Evolutionary conservation across 164 flowering plant species (phyloP).

Genomic region (Paratinospora sagittata): DNA sequence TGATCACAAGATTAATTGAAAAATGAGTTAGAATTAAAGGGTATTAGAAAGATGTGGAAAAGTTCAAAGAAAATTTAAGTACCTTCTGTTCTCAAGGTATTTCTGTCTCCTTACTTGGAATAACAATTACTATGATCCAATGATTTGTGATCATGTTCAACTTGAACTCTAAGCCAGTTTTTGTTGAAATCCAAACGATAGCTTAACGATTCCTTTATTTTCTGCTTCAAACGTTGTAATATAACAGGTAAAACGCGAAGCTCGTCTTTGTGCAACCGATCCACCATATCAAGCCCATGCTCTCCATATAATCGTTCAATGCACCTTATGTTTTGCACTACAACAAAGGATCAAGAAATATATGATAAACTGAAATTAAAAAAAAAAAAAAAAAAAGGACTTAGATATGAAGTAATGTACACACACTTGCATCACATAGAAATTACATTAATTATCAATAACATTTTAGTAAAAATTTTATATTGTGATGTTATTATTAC

Average conservation of each 20-base stretch:
- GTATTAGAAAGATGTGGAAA: too few species aligned
- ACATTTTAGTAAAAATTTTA: too few species aligned
- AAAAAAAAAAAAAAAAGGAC: too few species aligned
- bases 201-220: slow-evolving; percentile 89
- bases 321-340: slow-evolving; percentile 81
- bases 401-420: too few species aligned
- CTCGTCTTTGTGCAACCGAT: slow-evolving; percentile 78
- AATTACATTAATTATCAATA: too few species aligned
- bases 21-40: too few species aligned
- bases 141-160: slow-evolving; percentile 88
- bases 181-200: slow-evolving; percentile 88
- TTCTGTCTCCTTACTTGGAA: too few species aligned
- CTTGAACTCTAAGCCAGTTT: slow-evolving; percentile 89
- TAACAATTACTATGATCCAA: slow-evolving; percentile 50
- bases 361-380: neutral
- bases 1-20: too few species aligned
- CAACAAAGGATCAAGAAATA: slow-evolving; percentile 13
- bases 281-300: slow-evolving; percentile 95
- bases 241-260: slow-evolving; percentile 76
- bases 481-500: too few species aligned
- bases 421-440: too few species aligned
- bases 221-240: slow-evolving; percentile 85
- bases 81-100: too few species aligned
- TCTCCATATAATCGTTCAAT: slow-evolving; percentile 96
- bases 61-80: too few species aligned